Evolutionary conservation across 176 grass and related monocot genomes (phyloP).

Genomic region (sorghum (Sorghum bicolor)): DNA sequence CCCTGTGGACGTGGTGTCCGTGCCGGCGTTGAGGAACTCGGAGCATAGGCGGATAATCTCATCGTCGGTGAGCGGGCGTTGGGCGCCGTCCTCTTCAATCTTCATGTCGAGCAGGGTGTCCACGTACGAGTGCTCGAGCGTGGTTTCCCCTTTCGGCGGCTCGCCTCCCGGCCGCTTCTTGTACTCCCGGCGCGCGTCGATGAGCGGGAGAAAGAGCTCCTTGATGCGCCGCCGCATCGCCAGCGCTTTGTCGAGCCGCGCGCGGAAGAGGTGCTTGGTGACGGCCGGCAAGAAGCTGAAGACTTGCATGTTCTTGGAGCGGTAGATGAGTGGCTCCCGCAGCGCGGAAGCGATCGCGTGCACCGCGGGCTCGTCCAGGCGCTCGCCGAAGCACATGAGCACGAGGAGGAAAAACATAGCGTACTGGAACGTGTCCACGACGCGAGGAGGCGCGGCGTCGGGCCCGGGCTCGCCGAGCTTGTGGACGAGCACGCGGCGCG

Average conservation of each 20-base stretch:
- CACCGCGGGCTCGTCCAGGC: slow-evolving; percentile 46
- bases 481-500: slow-evolving; percentile 23
- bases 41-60: slow-evolving; percentile 51
- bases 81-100: no score
- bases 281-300: slow-evolving; percentile 39
- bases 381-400: slow-evolving; percentile 73
- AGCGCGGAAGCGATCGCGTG: slow-evolving; percentile 22
- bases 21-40: slow-evolving; percentile 45
- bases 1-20: slow-evolving; percentile 42
- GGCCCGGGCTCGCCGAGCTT: slow-evolving; percentile 11
- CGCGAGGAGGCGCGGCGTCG: not conserved
- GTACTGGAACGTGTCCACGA: slow-evolving; percentile 48
- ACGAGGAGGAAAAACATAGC: slow-evolving; percentile 66
- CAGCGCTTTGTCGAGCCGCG: slow-evolving; percentile 10
- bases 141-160: not conserved
- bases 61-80: slow-evolving; percentile 41
- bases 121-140: slow-evolving; percentile 53
- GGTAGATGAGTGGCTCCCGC: slow-evolving; percentile 29
- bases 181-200: slow-evolving; percentile 43
- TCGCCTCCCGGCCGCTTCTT: slow-evolving; percentile 3
- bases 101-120: slow-evolving; percentile 65
- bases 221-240: slow-evolving; percentile 3
- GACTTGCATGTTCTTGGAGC: not conserved
- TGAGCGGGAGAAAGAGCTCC: slow-evolving; percentile 38
- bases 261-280: slow-evolving; percentile 40